phyloP scores from a whole-genome alignment of 441 rosid genomes.

The Biscutella laevigata region DNA sequence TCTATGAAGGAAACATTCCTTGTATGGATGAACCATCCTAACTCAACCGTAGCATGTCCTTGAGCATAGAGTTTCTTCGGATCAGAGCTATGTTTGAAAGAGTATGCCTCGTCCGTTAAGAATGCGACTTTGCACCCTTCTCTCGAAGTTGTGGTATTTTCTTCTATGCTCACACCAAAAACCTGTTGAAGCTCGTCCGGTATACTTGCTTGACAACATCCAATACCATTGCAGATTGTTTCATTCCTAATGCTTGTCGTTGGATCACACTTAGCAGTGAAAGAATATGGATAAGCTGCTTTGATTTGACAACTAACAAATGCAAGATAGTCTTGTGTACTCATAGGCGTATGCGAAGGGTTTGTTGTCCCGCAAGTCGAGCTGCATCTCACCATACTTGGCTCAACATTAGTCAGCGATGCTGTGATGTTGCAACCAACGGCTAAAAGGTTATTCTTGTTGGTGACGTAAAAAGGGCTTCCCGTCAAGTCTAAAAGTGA shows the following conservation, averaged over 20 bases:
- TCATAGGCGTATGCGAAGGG: no score
- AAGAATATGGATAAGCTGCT: no score
- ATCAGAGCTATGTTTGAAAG: not conserved
- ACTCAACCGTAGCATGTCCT: not conserved
- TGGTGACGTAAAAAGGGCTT: not conserved
- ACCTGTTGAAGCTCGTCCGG: not conserved
- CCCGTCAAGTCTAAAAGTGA: not conserved
- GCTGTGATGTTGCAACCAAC: not conserved
- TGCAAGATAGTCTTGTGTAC: no score
- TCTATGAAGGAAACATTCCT: not conserved
- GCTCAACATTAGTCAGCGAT: not conserved
- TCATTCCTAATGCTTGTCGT: no score
- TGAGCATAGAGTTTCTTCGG: not conserved
- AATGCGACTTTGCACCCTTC: slow-evolving; percentile 17
- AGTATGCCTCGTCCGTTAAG: not conserved
- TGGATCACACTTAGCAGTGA: no score
- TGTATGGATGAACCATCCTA: not conserved
- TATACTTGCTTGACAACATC: no score
- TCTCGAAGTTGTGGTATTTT: not conserved
- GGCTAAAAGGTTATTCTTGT: not conserved
- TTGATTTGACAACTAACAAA: no score
- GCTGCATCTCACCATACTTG: no score
- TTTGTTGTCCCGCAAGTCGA: no score
- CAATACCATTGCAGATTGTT: no score
- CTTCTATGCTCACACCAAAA: slow-evolving; percentile 7